phyloP scores from a whole-genome alignment of 768 basidiomycete species.

The Mycena alexandri region DNA sequence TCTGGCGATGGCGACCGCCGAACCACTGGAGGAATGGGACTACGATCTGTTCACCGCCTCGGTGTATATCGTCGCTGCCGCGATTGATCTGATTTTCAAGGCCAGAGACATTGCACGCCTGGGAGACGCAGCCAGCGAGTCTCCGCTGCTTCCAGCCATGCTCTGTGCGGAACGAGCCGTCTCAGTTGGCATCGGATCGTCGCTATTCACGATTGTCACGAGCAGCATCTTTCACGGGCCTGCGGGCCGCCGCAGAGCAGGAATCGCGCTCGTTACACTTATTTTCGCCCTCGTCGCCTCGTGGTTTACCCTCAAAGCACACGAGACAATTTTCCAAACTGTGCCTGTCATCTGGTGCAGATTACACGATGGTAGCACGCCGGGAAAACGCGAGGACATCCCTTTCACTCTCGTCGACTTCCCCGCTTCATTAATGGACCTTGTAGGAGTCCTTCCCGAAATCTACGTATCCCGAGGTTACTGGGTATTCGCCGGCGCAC shows the following conservation, averaged over 20 bases:
- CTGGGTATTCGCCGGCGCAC: no score
- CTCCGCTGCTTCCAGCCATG: constrained; percentile 3
- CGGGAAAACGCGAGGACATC: neutral
- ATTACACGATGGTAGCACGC: no score
- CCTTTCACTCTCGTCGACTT: neutral
- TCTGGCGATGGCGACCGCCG: neutral
- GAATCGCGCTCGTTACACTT: neutral
- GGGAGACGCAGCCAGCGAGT: constrained; percentile 6
- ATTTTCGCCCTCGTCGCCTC: constrained; percentile 2
- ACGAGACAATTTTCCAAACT: neutral
- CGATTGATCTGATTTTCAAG: constrained; percentile 6
- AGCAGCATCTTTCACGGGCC: neutral
- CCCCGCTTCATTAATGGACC: neutral
- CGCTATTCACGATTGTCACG: neutral
- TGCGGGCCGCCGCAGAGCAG: neutral
- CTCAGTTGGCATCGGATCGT: constrained; percentile 8
- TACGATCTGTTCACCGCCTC: constrained; percentile 16
- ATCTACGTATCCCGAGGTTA: no score
- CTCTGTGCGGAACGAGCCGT: constrained; percentile 15
- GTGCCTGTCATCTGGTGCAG: constrained; percentile 1
- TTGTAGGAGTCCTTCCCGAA: no score
- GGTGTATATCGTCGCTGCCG: neutral
- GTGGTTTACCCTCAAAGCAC: neutral
- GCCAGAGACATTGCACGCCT: neutral
- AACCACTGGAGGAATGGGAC: constrained; percentile 7